Evolutionary conservation across 768 basidiomycete genomes (phyloP).

Genomic region (Dacryopinax primogenitus): DNA sequence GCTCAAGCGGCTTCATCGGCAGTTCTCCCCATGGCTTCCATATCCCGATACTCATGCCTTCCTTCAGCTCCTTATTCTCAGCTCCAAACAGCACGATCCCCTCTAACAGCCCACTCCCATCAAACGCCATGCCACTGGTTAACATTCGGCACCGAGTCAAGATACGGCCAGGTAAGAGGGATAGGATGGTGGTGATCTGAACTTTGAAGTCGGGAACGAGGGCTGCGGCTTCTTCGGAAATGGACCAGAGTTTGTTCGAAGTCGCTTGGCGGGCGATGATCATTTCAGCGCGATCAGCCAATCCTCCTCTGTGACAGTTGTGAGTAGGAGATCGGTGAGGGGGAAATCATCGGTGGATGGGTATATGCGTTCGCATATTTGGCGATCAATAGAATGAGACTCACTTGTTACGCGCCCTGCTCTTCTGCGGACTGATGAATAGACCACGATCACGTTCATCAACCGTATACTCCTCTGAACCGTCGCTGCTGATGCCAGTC

Average conservation of each 20-base stretch:
- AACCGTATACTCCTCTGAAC: neutral
- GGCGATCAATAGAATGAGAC: neutral
- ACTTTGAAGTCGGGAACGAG: neutral
- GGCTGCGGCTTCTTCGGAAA: neutral
- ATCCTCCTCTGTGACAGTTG: neutral
- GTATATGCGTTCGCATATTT: neutral
- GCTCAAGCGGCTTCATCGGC: neutral
- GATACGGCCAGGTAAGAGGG: neutral
- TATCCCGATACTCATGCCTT: neutral
- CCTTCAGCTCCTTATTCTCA: neutral
- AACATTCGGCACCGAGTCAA: neutral
- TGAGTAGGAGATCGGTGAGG: neutral
- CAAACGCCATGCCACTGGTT: neutral
- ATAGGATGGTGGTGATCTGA: neutral
- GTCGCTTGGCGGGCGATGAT: neutral
- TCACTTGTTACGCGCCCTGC: neutral
- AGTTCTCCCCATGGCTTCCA: slow-evolving; percentile 1
- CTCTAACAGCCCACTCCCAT: neutral
- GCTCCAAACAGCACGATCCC: neutral
- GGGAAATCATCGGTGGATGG: too few species aligned
- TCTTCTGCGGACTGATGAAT: neutral
- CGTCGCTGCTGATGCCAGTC: neutral
- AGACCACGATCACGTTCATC: neutral
- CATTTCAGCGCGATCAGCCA: neutral
- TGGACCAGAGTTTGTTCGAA: slow-evolving; percentile 4